A percentile compares a stretch with the other conserved stretches of the same genome.
Evolutionary conservation across 352 stramenopile species (phyloP).

Genomic region (Globisporangium uncinulatum): DNA sequence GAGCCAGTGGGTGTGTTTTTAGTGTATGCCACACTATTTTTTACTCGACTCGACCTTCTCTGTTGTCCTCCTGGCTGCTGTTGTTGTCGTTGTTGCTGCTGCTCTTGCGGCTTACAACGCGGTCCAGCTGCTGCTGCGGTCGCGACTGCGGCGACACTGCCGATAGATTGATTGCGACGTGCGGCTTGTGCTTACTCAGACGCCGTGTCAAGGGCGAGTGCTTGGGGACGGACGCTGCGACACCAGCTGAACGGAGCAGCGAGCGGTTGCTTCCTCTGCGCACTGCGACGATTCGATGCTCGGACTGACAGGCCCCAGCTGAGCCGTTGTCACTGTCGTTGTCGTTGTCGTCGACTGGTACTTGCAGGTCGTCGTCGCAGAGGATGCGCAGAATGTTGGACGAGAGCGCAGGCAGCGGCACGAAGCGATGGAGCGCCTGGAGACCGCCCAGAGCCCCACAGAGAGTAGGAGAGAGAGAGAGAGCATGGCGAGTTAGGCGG

Average conservation of each 20-base stretch:
- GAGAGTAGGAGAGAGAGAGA: too few species aligned
- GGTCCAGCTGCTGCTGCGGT: neutral
- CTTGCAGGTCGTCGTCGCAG: slow-evolving; percentile 50
- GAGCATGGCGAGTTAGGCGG: too few species aligned
- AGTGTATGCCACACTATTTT: too few species aligned
- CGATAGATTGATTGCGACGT: slow-evolving; percentile 35
- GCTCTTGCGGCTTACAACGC: neutral
- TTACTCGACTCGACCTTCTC: too few species aligned
- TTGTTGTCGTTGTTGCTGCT: neutral
- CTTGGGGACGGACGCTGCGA: slow-evolving; percentile 2
- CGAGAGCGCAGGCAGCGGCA: slow-evolving; percentile 43
- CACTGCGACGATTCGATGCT: too few species aligned
- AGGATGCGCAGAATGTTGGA: slow-evolving; percentile 45
- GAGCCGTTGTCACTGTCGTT: neutral
- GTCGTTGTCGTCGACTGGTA: slow-evolving; percentile 19
- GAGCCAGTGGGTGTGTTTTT: too few species aligned
- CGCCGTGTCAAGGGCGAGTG: slow-evolving; percentile 26
- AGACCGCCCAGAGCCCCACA: neutral
- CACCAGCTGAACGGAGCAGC: neutral
- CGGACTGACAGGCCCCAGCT: neutral
- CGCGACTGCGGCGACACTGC: slow-evolving; percentile 15
- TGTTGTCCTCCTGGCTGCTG: neutral
- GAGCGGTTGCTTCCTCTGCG: too few species aligned
- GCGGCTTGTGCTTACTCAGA: slow-evolving; percentile 37
- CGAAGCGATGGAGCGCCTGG: slow-evolving; percentile 41